Evolutionary conservation across 192 early-diverging fungal species (phyloP).

Genomic region (Backusella sp.): DNA sequence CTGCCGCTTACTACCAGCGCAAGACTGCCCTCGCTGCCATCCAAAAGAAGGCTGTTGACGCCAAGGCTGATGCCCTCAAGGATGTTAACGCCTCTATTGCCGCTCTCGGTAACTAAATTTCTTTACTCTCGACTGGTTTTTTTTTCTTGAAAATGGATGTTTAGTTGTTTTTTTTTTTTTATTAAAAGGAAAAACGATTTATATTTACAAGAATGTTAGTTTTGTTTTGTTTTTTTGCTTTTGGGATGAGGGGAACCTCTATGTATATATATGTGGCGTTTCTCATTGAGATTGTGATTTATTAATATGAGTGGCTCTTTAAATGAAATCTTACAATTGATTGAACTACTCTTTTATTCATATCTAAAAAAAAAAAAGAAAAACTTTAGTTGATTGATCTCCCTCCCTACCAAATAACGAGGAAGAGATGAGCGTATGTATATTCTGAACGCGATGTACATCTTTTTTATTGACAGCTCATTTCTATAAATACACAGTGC

Average conservation of each 20-base stretch:
- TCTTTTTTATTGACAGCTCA: no score
- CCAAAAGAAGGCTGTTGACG: slow-evolving; percentile 39
- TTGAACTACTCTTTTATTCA: no score
- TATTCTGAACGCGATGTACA: no score
- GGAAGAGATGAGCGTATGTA: no score
- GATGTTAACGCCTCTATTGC: slow-evolving; percentile 55
- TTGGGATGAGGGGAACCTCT: background rate
- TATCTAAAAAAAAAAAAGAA: no score
- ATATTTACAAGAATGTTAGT: background rate
- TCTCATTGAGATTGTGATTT: background rate
- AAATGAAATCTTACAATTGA: background rate
- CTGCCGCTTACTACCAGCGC: slow-evolving; percentile 91
- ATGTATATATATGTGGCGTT: background rate
- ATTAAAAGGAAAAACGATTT: background rate
- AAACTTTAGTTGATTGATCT: no score
- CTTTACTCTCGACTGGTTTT: background rate
- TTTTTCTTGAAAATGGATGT: slow-evolving; percentile 4
- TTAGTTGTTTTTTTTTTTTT: background rate
- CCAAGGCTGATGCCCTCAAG: slow-evolving; percentile 54
- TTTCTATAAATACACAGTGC: no score
- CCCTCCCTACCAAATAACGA: no score
- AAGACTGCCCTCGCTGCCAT: slow-evolving; percentile 59
- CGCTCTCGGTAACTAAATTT: slow-evolving; percentile 56
- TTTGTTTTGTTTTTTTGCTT: background rate
- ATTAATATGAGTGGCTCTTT: background rate